Evolutionary conservation across 2,329 filamentous ascomycete species (phyloP).

Genomic region (Bertia moriformis): DNA sequence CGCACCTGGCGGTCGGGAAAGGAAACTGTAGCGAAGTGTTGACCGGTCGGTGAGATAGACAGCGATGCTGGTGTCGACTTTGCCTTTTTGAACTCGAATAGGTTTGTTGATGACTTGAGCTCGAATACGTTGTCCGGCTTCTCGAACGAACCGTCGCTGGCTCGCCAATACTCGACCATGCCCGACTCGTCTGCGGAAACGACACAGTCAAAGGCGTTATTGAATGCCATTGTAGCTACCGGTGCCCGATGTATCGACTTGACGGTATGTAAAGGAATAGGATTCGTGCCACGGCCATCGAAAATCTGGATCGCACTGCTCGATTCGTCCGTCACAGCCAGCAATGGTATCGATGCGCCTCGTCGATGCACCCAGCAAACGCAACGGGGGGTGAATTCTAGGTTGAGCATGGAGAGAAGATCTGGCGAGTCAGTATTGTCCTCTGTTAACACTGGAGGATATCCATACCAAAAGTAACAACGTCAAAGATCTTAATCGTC

Average conservation of each 20-base stretch:
- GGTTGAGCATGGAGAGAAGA: constrained; percentile 65
- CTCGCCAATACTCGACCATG: constrained; percentile 95
- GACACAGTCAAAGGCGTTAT: constrained; percentile 76
- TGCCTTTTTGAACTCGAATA: constrained; percentile 94
- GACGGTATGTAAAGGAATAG: constrained; percentile 62
- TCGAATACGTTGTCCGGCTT: constrained; percentile 86
- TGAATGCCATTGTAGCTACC: constrained; percentile 77
- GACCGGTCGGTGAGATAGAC: constrained; percentile 71
- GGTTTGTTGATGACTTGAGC: constrained; percentile 81
- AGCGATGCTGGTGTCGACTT: constrained; percentile 74
- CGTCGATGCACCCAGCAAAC: constrained; percentile 85
- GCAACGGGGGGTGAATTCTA: constrained; percentile 61
- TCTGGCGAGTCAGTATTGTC: constrained; percentile 17
- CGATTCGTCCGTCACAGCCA: constrained; percentile 68
- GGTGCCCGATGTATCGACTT: constrained; percentile 67
- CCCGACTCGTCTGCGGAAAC: constrained; percentile 77
- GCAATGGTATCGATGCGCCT: constrained; percentile 71
- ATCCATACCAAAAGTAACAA: constrained; percentile 56
- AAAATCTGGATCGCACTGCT: constrained; percentile 68
- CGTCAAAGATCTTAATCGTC: constrained; percentile 68
- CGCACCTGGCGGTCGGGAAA: constrained; percentile 87
- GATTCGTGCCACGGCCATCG: constrained; percentile 74
- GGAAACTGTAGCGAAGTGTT: constrained; percentile 77
- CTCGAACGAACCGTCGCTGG: constrained; percentile 58
- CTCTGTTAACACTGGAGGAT: background rate